These are phyloP conservation scores for Colletotrichum coccodes DNA, from an alignment of 2,329 filamentous ascomycete species.

Conservation along the genomic window DNA sequence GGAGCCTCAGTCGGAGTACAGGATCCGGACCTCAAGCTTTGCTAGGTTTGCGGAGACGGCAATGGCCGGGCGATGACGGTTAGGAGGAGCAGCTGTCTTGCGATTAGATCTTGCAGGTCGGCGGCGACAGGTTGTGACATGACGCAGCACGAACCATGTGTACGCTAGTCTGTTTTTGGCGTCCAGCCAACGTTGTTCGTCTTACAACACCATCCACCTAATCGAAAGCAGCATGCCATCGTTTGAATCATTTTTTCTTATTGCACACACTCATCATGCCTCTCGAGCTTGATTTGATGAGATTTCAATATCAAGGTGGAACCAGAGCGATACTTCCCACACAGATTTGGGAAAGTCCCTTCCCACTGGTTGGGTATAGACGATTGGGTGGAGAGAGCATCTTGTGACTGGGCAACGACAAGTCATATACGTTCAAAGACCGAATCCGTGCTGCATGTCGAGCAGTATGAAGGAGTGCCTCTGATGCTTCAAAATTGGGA, in stretches of 20 bases:
- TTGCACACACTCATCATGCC: no score
- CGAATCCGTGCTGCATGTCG: no score
- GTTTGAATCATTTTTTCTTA: not conserved
- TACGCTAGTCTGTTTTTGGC: conserved; percentile 25
- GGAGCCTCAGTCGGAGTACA: conserved; percentile 10
- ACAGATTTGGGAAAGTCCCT: no score
- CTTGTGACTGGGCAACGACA: no score
- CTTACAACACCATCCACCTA: not conserved
- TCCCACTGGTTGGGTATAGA: no score
- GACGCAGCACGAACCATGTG: conserved; percentile 28
- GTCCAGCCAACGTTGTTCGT: not conserved
- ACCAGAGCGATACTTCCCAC: no score
- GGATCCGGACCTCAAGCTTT: conserved; percentile 10
- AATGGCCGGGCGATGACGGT: conserved; percentile 16
- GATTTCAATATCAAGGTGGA: no score
- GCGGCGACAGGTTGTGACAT: conserved; percentile 22
- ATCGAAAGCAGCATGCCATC: not conserved
- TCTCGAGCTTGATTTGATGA: not conserved
- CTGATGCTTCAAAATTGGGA: no score
- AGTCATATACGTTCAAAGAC: no score
- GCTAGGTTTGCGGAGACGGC: conserved; percentile 13
- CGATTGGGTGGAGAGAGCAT: no score
- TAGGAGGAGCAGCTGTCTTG: not conserved
- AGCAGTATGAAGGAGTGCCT: no score
- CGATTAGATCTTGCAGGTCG: conserved; percentile 25